Base-by-base conservation (phyloP, 306 rosid species). In the Gastrolobium bilobum region DNA sequence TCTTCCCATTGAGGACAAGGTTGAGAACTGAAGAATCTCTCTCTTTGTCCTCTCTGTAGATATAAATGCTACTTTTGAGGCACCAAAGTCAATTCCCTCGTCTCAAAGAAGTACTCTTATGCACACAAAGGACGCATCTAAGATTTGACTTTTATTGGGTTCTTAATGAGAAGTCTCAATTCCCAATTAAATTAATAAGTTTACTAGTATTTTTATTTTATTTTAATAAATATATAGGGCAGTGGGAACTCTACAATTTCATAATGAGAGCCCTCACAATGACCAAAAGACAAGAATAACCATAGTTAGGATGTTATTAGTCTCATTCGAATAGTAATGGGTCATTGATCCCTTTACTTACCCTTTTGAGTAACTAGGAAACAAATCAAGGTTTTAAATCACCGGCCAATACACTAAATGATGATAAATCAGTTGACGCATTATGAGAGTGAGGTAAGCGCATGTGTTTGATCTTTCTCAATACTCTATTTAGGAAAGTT, bases 71-170 rank as follows among this genome's bases (percentile, higher is more conserved):
- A 39, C 73, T 81, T 88, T 86, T 83, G 87, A 88, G 91, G 90
- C 91, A 88, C 91, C 84, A 82, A 87, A 90, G 95, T 90, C 95
- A 90, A 88, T 76, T 88, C 86, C 62, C 80, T 69, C 87, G 80
- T 82, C 89, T 76, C 85, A 74, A 80, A 66, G 82, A 69, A 76
- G 62, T 76, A 77, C 35, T 61, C 38, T 85, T 88, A 78, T 79
- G 82, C 84, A 72, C 82, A 84, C 72, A 20, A 84, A 79, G 62
- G 84, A 77, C 89, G 86, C 92, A 88, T 88, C 88, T 79, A 61
- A 54, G 79, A 72, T 82, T 81, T 90, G 92, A 90, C 95, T 90
- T 90, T 88, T 51, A 66, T 81, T 60, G 58, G 34, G 44, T 15
- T 79, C 81, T 61, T 68, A 77, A 85, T 74, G 62, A 74, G 62